A percentile compares a stretch with the other conserved stretches of the same genome.
Evolutionary conservation across 352 stramenopile genomes (phyloP).

Genomic region (Globisporangium yorkense): DNA sequence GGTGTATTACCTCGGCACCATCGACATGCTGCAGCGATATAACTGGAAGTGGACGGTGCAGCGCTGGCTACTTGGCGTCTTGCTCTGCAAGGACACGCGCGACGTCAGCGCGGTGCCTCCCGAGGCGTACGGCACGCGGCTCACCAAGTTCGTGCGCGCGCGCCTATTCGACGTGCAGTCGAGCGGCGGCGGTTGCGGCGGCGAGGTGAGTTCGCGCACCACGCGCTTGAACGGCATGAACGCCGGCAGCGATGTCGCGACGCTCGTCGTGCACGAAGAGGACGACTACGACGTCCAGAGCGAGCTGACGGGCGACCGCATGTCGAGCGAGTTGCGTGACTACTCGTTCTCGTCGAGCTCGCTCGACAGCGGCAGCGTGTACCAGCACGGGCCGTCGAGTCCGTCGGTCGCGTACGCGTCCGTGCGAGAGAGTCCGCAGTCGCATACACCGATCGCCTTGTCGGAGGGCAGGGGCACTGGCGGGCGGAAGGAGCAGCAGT

Average conservation of each 20-base stretch:
- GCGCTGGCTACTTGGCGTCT: conserved; percentile 58
- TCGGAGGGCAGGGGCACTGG: conserved; percentile 10
- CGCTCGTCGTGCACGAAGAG: conserved; percentile 15
- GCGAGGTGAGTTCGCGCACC: conserved; percentile 11
- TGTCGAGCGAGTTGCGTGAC: conserved; percentile 33
- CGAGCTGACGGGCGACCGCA: conserved; percentile 11
- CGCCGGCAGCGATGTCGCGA: conserved; percentile 13
- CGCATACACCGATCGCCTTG: conserved; percentile 8
- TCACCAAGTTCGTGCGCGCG: conserved; percentile 68
- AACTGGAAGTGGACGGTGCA: conserved; percentile 84
- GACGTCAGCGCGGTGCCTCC: conserved; percentile 77
- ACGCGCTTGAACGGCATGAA: conserved; percentile 7
- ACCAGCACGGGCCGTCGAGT: conserved; percentile 33
- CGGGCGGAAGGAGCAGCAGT: conserved; percentile 5
- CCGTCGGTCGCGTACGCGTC: conserved; percentile 61
- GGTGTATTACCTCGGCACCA: conserved; percentile 71
- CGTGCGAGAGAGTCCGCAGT: conserved; percentile 49
- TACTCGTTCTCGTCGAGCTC: conserved; percentile 45
- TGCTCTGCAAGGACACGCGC: conserved; percentile 79
- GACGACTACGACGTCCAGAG: conserved; percentile 18
- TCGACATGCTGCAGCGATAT: conserved; percentile 83
- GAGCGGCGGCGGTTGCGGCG: not conserved
- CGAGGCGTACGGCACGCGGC: conserved; percentile 57
- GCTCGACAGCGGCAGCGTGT: conserved; percentile 28
- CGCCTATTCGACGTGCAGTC: conserved; percentile 60